Percentiles rank a stretch among this genome's conserved stretches.
Conservation (phyloP, 371 early-diverging fungal species). For the Mycotypha africana region DNA sequence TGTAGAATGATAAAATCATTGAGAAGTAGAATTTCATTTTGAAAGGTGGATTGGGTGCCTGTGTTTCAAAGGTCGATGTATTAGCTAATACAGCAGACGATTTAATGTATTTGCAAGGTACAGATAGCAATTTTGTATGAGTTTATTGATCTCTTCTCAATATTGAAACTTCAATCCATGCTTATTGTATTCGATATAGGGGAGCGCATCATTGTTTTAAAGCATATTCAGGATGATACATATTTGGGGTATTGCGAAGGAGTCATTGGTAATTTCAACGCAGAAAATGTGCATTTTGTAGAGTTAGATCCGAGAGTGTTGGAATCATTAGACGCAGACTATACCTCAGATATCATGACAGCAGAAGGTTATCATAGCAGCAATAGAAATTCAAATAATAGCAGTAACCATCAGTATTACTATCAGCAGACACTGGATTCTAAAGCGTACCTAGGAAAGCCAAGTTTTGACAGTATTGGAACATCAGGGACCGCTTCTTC, state of each 20-base stretch:
- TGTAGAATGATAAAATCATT: neutral
- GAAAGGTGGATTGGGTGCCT: conserved; percentile 43
- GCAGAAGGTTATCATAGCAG: conserved; percentile 2
- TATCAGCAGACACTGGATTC: conserved; percentile 12
- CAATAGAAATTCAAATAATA: conserved; percentile 16
- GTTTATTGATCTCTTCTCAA: too few species aligned
- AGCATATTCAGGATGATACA: conserved; percentile 37
- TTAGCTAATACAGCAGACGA: conserved; percentile 45
- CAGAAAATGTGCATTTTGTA: conserved; percentile 53
- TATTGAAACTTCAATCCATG: neutral
- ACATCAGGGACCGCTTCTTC: conserved; percentile 5
- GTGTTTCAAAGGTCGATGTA: conserved; percentile 48
- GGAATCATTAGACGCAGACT: conserved; percentile 33
- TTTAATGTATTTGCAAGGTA: conserved; percentile 56
- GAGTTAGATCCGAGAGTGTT: conserved; percentile 48
- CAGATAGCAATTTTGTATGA: neutral
- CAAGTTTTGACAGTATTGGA: conserved; percentile 30
- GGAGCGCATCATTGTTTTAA: conserved; percentile 39
- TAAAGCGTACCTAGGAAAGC: conserved; percentile 8
- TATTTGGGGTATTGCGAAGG: conserved; percentile 58
- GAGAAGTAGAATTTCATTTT: neutral
- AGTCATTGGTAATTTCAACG: conserved; percentile 50
- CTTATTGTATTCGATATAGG: conserved; percentile 14
- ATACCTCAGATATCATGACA: neutral
- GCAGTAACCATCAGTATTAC: conserved; percentile 17